Evolutionary conservation across 305 asterid genomes (phyloP), one percentile per base, ranked within the genome.

Genomic region (Salvia sclarea): DNA sequence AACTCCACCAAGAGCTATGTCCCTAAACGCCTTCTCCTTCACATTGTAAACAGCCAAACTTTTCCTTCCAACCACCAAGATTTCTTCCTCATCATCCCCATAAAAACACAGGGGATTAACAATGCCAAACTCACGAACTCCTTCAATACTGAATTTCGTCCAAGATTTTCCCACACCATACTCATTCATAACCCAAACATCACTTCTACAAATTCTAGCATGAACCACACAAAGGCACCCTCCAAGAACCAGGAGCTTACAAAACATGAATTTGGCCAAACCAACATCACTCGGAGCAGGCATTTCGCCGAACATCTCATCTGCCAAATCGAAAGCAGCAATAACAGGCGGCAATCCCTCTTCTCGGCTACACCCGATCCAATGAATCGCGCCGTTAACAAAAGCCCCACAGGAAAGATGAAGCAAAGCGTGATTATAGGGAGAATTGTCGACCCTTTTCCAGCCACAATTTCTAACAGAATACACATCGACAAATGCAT

Each of bases 121-220:
- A 1, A 33, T 3, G 17, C 62, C 76, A 40, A 18, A 24, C 9
- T 20, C 58, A 35, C 4, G 9, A 17, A 61, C 74, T 3, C 25
- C 25, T 37, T 20, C 63, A 21, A 71, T 18, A 3, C 16, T 53
- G 5, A 73, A 21, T 52, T 52, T 72, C 1, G 35, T 64, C 90
- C 90, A 87, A 16, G 85, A 84, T 1, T 75, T 78, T 6, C 20
- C 70, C 41, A 76, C 54, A 2, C 87, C 85, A 41, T 85, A 85
- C 57, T 80, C 80, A 53, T 80, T 76, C 89, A 87, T 83, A n/a
- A 80, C 54, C 91, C 91, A 87, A 64, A 83, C 24, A 49, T 77
- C 83, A 5, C 56, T 24, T 6, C 5, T 24, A 11, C 20, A 8
- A 4, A 18, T 38, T 1, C 12, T 3, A 54, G 30, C 41, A 35